Percentiles rank a stretch among this genome's conserved stretches.
phyloP scores from a whole-genome alignment of 129 eudicot genomes.

The Logfia minima region DNA sequence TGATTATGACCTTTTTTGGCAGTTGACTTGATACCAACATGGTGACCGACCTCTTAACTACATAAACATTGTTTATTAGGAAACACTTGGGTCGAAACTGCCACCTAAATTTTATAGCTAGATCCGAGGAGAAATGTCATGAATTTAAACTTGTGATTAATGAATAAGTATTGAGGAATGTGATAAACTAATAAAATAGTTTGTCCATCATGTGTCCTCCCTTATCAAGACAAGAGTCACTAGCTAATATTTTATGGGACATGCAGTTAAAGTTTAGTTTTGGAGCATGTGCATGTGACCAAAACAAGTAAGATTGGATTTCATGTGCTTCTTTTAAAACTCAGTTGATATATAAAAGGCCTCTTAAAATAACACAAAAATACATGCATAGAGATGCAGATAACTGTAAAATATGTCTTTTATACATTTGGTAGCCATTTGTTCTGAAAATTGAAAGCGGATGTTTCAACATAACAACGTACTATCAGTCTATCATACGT shows the following conservation, averaged over 20 bases:
- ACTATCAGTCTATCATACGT: neutral
- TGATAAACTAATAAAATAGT: slow-evolving; percentile 27
- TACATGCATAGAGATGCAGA: slow-evolving; percentile 21
- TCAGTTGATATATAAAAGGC: slow-evolving; percentile 17
- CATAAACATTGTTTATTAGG: slow-evolving; percentile 1
- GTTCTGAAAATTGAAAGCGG: slow-evolving; percentile 13
- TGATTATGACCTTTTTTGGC: slow-evolving; percentile 22
- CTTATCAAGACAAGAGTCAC: slow-evolving; percentile 43
- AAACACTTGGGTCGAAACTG: neutral
- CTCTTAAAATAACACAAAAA: slow-evolving; percentile 5
- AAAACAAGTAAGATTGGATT: slow-evolving; percentile 60
- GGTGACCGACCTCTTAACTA: slow-evolving; percentile 28
- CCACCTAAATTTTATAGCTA: slow-evolving; percentile 7
- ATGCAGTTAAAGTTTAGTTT: slow-evolving; percentile 25
- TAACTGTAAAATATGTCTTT: slow-evolving; percentile 16
- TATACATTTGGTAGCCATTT: slow-evolving; percentile 5
- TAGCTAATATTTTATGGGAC: slow-evolving; percentile 33
- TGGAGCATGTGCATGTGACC: slow-evolving; percentile 53
- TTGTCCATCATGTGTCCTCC: slow-evolving; percentile 38
- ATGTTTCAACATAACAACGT: slow-evolving; percentile 13
- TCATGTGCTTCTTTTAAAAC: slow-evolving; percentile 53
- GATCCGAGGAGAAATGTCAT: slow-evolving; percentile 33
- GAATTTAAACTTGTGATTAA: slow-evolving; percentile 28
- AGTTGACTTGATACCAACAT: slow-evolving; percentile 27
- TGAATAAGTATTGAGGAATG: slow-evolving; percentile 33